Evolutionary conservation across 139 green algal genomes (phyloP).

Genomic region (Chlorella ohadii): DNA sequence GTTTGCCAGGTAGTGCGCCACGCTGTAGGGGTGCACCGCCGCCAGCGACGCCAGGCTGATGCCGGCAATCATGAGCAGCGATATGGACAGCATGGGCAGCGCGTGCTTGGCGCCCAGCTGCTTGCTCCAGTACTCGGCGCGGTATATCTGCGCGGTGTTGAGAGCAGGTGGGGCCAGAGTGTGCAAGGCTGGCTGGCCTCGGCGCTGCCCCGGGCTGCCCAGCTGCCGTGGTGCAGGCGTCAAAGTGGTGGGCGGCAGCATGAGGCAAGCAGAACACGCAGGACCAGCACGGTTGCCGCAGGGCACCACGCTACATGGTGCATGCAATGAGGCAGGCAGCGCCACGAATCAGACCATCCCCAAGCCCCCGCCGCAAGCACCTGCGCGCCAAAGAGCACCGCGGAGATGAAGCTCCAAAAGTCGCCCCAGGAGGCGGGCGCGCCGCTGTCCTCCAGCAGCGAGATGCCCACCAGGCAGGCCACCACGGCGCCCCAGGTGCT

Average conservation of each 20-base stretch:
- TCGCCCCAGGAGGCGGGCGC: conserved; percentile 67
- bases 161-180: neutral
- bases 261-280: neutral
- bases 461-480: conserved; percentile 70
- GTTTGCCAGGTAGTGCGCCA: conserved; percentile 22
- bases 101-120: conserved; percentile 18
- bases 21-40: conserved; percentile 20
- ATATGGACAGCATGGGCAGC: conserved; percentile 56
- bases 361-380: neutral
- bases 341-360: neutral
- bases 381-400: conserved; percentile 74
- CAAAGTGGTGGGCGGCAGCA: neutral
- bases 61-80: conserved; percentile 41
- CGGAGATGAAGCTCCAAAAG: conserved; percentile 67
- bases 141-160: conserved; percentile 36
- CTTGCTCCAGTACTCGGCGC: conserved; percentile 45
- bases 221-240: neutral
- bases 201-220: too few species aligned
- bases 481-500: conserved; percentile 68
- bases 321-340: neutral
- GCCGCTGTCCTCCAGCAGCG: conserved; percentile 70
- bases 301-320: neutral
- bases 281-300: neutral
- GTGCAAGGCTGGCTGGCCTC: neutral
- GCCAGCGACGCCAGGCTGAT: conserved; percentile 24